Evolutionary conservation across 2,329 filamentous ascomycete species (phyloP).

Genomic region (Fusarium sp.): DNA sequence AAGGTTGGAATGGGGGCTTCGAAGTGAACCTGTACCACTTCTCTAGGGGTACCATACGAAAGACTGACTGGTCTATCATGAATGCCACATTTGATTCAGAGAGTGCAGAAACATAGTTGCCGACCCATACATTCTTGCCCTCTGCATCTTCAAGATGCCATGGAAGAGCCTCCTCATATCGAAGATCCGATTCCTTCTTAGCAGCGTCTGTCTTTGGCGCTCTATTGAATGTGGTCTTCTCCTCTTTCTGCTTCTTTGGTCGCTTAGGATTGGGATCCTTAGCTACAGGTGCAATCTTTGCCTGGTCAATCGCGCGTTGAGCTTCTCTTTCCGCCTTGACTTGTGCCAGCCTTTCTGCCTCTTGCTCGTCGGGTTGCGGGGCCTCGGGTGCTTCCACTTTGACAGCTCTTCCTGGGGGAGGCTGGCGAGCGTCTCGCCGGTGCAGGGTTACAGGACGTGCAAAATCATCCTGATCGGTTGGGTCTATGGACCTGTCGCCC

Average conservation of each 20-base stretch:
- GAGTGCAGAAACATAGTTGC: constrained; percentile 87
- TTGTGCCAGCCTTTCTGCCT: constrained; percentile 74
- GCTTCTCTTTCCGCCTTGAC: constrained; percentile 82
- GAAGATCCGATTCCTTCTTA: constrained; percentile 77
- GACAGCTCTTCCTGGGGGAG: constrained; percentile 70
- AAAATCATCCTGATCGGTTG: constrained; percentile 79
- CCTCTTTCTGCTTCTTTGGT: constrained; percentile 75
- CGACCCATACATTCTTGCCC: constrained; percentile 93
- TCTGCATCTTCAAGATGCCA: constrained; percentile 99
- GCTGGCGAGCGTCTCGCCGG: constrained; percentile 83
- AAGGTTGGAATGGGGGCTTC: constrained; percentile 81
- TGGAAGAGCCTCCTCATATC: constrained; percentile 94
- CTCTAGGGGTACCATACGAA: constrained; percentile 90
- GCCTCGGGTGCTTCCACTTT: constrained; percentile 66
- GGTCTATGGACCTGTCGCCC: constrained; percentile 72
- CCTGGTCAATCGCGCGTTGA: constrained; percentile 85
- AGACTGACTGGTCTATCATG: constrained; percentile 74
- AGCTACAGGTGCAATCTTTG: constrained; percentile 88
- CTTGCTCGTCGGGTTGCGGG: constrained; percentile 64
- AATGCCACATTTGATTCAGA: constrained; percentile 87
- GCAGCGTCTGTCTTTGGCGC: constrained; percentile 83
- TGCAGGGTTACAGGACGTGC: constrained; percentile 89
- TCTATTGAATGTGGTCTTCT: constrained; percentile 88
- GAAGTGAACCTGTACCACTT: constrained; percentile 93
- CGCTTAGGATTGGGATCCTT: constrained; percentile 65